Evolutionary conservation across 2,329 filamentous ascomycete species (phyloP).

Genomic region (Clarireedia homoeocarpa): DNA sequence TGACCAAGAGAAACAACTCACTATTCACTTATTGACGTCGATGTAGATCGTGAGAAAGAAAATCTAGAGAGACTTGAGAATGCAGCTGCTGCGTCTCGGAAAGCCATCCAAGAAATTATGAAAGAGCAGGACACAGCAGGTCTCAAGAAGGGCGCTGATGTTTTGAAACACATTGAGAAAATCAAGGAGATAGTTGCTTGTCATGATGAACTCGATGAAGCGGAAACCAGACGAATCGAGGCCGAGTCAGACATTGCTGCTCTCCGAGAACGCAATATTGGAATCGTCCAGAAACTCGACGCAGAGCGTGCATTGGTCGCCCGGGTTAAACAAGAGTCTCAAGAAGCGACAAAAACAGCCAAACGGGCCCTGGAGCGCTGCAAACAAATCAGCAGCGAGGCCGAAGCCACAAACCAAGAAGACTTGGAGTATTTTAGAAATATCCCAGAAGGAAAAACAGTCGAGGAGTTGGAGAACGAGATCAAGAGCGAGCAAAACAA

Average conservation of each 20-base stretch:
- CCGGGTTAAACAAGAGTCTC: conserved; percentile 33
- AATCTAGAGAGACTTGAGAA: conserved; percentile 26
- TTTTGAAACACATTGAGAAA: conserved; percentile 46
- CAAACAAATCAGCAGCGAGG: conserved; percentile 23
- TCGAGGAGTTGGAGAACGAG: conserved; percentile 62
- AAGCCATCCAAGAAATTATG: conserved; percentile 41
- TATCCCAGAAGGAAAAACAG: conserved; percentile 41
- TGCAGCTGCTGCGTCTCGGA: conserved; percentile 31
- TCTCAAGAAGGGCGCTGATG: conserved; percentile 47
- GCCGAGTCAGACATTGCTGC: conserved; percentile 70
- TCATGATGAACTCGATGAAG: conserved; percentile 59
- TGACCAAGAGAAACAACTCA: background rate
- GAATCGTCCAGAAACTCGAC: conserved; percentile 47
- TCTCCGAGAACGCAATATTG: conserved; percentile 56
- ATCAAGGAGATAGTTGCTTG: conserved; percentile 55
- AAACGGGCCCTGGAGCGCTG: conserved; percentile 35
- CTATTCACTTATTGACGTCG: conserved; percentile 17
- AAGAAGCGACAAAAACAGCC: conserved; percentile 32
- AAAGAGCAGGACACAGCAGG: conserved; percentile 47
- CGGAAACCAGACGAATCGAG: conserved; percentile 66
- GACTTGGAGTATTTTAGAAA: conserved; percentile 33
- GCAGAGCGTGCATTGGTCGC: conserved; percentile 35
- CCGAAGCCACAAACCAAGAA: conserved; percentile 35
- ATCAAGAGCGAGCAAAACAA: conserved; percentile 67
- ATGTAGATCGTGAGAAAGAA: conserved; percentile 31